phyloP scores from a whole-genome alignment of 495 filamentous ascomycete genomes.

The Collariella sp. region DNA sequence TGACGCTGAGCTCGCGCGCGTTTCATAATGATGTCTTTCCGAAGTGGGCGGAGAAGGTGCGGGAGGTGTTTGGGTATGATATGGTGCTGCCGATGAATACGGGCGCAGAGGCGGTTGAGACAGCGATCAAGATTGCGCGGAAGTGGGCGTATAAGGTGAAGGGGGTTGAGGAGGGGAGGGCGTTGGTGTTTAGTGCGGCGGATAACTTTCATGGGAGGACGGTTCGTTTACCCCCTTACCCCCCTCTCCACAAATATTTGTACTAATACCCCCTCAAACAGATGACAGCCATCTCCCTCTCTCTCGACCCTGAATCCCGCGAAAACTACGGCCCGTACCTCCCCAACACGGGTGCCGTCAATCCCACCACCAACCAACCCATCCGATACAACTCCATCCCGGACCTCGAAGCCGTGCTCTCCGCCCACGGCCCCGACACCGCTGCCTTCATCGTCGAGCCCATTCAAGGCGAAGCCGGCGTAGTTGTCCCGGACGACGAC shows the following conservation, averaged over 20 bases:
- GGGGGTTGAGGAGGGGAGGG: slow-evolving; percentile 75
- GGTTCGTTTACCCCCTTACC: slow-evolving; percentile 42
- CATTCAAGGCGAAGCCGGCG: slow-evolving; percentile 96
- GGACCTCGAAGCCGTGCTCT: slow-evolving; percentile 70
- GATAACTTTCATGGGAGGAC: slow-evolving; percentile 98
- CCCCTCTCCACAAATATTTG: slow-evolving; percentile 16
- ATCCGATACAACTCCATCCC: slow-evolving; percentile 81
- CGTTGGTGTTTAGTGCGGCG: slow-evolving; percentile 70
- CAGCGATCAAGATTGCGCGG: slow-evolving; percentile 89
- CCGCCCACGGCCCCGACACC: slow-evolving; percentile 71
- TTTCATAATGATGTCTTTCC: slow-evolving; percentile 99
- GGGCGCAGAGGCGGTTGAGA: slow-evolving; percentile 97
- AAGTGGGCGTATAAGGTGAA: slow-evolving; percentile 99
- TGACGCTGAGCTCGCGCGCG: slow-evolving; percentile 90
- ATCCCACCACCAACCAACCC: slow-evolving; percentile 65
- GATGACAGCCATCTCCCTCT: slow-evolving; percentile 94
- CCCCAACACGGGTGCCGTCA: slow-evolving; percentile 70
- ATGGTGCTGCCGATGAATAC: slow-evolving; percentile 99
- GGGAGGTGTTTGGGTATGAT: slow-evolving; percentile 79
- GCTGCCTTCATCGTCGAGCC: slow-evolving; percentile 95
- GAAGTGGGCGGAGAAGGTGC: slow-evolving; percentile 87
- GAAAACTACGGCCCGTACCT: slow-evolving; percentile 97
- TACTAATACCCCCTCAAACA: slow-evolving; percentile 32
- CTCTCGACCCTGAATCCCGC: slow-evolving; percentile 86
- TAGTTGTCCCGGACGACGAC: slow-evolving; percentile 85